Conservation (phyloP, 2,329 filamentous ascomycete species). For the Monilinia aucupariae region DNA sequence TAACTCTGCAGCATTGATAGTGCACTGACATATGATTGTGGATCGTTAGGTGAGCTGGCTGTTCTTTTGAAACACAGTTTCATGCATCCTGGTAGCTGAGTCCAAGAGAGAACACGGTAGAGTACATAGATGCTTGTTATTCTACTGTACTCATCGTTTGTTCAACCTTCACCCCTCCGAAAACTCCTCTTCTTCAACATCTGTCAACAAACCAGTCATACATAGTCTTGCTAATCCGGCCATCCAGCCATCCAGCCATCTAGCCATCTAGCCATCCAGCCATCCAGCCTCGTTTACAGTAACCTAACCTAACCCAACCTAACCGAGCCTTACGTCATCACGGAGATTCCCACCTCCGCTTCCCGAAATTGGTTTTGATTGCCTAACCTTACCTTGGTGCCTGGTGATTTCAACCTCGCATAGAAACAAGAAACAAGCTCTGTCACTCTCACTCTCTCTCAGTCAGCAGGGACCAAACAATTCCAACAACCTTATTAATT, state of each 20-base stretch:
- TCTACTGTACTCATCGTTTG: not conserved
- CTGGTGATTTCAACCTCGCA: not conserved
- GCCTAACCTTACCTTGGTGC: conserved; percentile 6
- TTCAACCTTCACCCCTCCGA: not conserved
- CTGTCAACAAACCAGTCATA: not conserved
- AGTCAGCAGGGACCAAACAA: conserved; percentile 9
- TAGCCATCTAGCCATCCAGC: not conserved
- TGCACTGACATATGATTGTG: conserved; percentile 13
- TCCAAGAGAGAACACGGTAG: not conserved
- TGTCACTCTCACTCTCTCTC: no score
- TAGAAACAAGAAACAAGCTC: no score
- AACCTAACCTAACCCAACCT: no score
- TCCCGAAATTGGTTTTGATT: not conserved
- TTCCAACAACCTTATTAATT: not conserved
- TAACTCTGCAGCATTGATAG: not conserved
- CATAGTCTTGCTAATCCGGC: not conserved
- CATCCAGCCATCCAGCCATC: not conserved
- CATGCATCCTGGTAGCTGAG: not conserved
- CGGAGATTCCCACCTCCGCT: not conserved
- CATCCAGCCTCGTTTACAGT: conserved; percentile 2
- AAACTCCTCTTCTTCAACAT: not conserved
- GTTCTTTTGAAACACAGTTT: conserved; percentile 6
- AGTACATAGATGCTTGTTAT: not conserved
- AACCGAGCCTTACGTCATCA: not conserved
- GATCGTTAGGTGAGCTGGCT: conserved; percentile 9